These are phyloP conservation scores for Pseudocohnilembus persalinus DNA, from an alignment of 169 alveolate genomes.

Conservation along the genomic window DNA sequence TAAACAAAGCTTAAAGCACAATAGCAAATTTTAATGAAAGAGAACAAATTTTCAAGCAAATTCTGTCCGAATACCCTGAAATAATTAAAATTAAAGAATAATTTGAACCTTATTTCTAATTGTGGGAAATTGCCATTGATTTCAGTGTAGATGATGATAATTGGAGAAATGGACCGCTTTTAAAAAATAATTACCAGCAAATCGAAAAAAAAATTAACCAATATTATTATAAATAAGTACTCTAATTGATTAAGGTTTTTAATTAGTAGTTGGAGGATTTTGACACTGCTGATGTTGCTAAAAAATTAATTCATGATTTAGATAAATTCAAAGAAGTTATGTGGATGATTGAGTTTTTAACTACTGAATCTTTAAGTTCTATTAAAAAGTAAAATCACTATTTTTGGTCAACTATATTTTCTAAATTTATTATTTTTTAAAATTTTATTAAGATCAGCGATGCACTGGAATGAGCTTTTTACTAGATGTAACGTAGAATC, in stretches of 20 bases:
- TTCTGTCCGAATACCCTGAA: conserved; percentile 53
- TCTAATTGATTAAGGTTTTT: background rate
- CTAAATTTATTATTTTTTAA: too few relatives aligned
- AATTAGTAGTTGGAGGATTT: conserved; percentile 5
- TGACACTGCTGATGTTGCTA: background rate
- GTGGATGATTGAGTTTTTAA: conserved; percentile 46
- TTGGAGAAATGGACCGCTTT: conserved; percentile 47
- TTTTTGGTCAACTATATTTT: too few relatives aligned
- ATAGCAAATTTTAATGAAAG: conserved; percentile 61
- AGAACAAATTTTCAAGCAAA: conserved; percentile 53
- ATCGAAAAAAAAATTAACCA: conserved; percentile 12
- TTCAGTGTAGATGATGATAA: conserved; percentile 48
- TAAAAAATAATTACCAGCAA: background rate
- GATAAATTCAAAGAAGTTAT: conserved; percentile 8
- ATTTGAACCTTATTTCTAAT: conserved; percentile 61
- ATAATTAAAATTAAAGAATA: conserved; percentile 46
- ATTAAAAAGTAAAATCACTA: conserved; percentile 16
- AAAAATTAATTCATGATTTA: background rate
- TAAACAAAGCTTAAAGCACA: conserved; percentile 40
- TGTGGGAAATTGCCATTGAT: conserved; percentile 56
- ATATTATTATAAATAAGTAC: background rate
- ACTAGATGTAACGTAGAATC: conserved; percentile 27
- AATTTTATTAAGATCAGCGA: too few relatives aligned
- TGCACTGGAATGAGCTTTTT: conserved; percentile 57
- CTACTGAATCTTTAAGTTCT: conserved; percentile 49